phyloP scores from a whole-genome alignment of 2,329 filamentous ascomycete genomes.

The Diaporthe citri region DNA sequence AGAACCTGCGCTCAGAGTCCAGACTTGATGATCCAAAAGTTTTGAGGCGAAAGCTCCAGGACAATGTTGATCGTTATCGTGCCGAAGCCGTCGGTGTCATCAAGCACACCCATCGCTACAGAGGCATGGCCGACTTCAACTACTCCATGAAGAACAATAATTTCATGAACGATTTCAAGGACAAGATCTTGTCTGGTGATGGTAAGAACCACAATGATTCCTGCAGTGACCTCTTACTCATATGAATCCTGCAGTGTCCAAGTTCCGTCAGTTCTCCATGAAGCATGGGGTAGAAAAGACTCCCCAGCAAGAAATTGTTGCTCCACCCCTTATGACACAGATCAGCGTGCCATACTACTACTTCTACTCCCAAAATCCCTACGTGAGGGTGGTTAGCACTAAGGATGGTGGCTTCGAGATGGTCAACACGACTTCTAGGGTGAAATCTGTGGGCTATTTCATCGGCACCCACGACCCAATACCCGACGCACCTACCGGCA shows the following conservation, averaged over 20 bases:
- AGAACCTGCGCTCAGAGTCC: slow-evolving; percentile 16
- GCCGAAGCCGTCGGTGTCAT: slow-evolving; percentile 80
- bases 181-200: slow-evolving; percentile 78
- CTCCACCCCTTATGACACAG: slow-evolving; percentile 83
- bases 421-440: slow-evolving; percentile 68
- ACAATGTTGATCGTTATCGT: slow-evolving; percentile 76
- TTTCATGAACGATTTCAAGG: slow-evolving; percentile 78
- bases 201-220: slow-evolving; percentile 59
- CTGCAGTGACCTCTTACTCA: not conserved
- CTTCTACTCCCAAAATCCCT: slow-evolving; percentile 88
- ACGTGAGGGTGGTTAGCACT: slow-evolving; percentile 73
- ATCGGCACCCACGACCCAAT: slow-evolving; percentile 72
- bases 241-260: slow-evolving; percentile 54
- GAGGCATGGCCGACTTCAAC: slow-evolving; percentile 88
- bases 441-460: slow-evolving; percentile 71
- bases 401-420: slow-evolving; percentile 63
- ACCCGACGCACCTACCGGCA: slow-evolving; percentile 70
- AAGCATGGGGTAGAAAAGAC: slow-evolving; percentile 70
- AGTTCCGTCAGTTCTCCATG: slow-evolving; percentile 74
- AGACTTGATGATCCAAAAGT: slow-evolving; percentile 66
- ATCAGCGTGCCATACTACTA: slow-evolving; percentile 81
- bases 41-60: slow-evolving; percentile 74
- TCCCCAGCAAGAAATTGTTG: slow-evolving; percentile 77
- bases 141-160: slow-evolving; percentile 77
- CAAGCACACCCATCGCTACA: slow-evolving; percentile 86